These are phyloP conservation scores for Boletellus sp. DNA, from an alignment of 1,284 basidiomycete genomes.

Conservation along the genomic window DNA sequence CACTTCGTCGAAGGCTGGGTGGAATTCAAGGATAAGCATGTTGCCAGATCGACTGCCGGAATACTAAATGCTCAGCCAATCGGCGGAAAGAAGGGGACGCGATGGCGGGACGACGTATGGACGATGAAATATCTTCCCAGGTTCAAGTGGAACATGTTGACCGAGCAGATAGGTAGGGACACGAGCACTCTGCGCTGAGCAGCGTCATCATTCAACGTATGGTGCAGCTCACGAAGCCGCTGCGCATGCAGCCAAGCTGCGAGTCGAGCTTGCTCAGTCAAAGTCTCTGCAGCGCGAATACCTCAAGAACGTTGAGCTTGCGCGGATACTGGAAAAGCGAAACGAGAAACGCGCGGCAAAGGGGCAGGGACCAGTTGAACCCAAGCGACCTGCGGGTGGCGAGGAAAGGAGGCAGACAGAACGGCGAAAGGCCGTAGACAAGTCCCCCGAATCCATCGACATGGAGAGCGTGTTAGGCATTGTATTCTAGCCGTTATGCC, in stretches of 20 bases:
- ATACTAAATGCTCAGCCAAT: slow-evolving; percentile 97
- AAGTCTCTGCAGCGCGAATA: slow-evolving; percentile 91
- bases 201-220: slow-evolving; percentile 9
- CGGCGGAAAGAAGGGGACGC: slow-evolving; percentile 87
- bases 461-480: slow-evolving; percentile 52
- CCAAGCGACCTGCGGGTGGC: slow-evolving; percentile 25
- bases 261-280: slow-evolving; percentile 88
- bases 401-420: slow-evolving; percentile 26
- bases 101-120: slow-evolving; percentile 97
- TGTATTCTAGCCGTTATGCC: slow-evolving; percentile 44
- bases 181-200: slow-evolving; percentile 1
- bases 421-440: slow-evolving; percentile 15
- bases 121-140: slow-evolving; percentile 98
- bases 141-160: slow-evolving; percentile 99
- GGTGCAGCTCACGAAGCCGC: slow-evolving; percentile 87
- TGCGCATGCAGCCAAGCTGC: slow-evolving; percentile 81
- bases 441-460: slow-evolving; percentile 24
- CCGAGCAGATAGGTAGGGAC: slow-evolving; percentile 92
- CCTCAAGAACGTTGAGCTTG: slow-evolving; percentile 91
- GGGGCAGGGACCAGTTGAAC: slow-evolving; percentile 40
- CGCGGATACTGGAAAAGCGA: slow-evolving; percentile 86
- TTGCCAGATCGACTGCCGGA: slow-evolving; percentile 87
- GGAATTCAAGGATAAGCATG: slow-evolving; percentile 91
- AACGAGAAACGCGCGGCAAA: slow-evolving; percentile 64
- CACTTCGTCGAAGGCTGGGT: slow-evolving; percentile 98